These are phyloP conservation scores for Neurospora africana DNA, from an alignment of 495 filamentous ascomycete species.

Conservation along the genomic window DNA sequence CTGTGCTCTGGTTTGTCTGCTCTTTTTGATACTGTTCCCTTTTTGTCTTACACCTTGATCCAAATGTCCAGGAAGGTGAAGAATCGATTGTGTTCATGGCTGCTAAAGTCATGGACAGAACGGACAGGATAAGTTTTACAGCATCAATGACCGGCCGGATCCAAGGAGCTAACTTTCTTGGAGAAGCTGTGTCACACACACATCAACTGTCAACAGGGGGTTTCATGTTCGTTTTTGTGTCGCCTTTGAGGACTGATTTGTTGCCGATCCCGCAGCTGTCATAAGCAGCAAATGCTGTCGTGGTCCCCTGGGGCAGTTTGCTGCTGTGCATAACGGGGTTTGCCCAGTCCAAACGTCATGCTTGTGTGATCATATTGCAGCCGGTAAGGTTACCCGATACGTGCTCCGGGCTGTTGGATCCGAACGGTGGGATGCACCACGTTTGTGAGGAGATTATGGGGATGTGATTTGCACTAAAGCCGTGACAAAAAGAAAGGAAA, in stretches of 20 bases:
- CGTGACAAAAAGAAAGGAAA: background rate
- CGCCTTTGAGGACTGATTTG: background rate
- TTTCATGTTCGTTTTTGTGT: background rate
- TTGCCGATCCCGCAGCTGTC: background rate
- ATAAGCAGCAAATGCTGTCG: background rate
- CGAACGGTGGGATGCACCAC: background rate
- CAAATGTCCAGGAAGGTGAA: background rate
- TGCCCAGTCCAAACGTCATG: background rate
- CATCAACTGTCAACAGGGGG: background rate
- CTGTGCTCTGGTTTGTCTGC: background rate
- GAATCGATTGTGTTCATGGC: background rate
- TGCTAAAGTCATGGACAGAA: background rate
- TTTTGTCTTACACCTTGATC: background rate
- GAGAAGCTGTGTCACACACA: background rate
- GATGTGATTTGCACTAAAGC: background rate
- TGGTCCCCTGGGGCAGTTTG: background rate
- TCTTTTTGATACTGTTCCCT: background rate
- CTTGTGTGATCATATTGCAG: background rate
- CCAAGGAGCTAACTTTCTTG: background rate
- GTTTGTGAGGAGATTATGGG: background rate
- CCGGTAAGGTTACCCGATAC: background rate
- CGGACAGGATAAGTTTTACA: background rate
- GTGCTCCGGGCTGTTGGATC: background rate
- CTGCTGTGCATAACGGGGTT: background rate
- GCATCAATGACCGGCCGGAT: background rate